These are phyloP conservation scores for Trichoderma harzianum DNA, from an alignment of 2,329 filamentous ascomycete genomes.

Conservation along the genomic window DNA sequence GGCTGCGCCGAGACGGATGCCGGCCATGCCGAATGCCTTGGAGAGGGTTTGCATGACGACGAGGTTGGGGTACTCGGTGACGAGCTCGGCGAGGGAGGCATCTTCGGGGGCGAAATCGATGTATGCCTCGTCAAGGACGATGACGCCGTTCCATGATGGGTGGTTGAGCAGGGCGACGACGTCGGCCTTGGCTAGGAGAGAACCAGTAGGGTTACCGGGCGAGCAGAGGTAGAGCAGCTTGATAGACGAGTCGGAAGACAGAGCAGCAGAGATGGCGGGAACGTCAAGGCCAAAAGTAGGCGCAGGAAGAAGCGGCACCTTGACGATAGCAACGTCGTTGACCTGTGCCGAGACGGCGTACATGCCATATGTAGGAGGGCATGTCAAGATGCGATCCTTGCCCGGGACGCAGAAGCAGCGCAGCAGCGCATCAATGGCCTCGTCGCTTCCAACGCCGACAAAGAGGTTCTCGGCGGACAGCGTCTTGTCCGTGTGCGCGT, in stretches of 20 bases:
- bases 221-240: constrained; percentile 93
- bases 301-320: constrained; percentile 73
- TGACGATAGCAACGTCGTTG: constrained; percentile 84
- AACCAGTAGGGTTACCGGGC: constrained; percentile 89
- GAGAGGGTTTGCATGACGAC: constrained; percentile 98
- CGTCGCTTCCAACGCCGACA: constrained; percentile 92
- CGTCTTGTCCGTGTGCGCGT: constrained; percentile 69
- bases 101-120: constrained; percentile 80
- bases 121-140: constrained; percentile 94
- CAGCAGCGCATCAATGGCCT: constrained; percentile 91
- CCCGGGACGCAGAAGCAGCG: constrained; percentile 90
- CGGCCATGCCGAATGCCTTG: constrained; percentile 94
- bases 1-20: constrained; percentile 83
- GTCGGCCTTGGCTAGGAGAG: constrained; percentile 71
- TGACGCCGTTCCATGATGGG: constrained; percentile 90
- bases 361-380: constrained; percentile 98
- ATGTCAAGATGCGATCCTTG: constrained; percentile 86
- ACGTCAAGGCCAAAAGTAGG: constrained; percentile 74
- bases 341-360: constrained; percentile 91
- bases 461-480: constrained; percentile 83
- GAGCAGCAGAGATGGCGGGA: constrained; percentile 60
- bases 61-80: constrained; percentile 87
- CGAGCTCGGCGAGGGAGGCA: constrained; percentile 85
- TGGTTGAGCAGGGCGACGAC: constrained; percentile 73
- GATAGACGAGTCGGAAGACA: constrained; percentile 61